Base-by-base conservation (phyloP, 192 early-diverging fungal genomes). In the Entomortierella lignicola region DNA sequence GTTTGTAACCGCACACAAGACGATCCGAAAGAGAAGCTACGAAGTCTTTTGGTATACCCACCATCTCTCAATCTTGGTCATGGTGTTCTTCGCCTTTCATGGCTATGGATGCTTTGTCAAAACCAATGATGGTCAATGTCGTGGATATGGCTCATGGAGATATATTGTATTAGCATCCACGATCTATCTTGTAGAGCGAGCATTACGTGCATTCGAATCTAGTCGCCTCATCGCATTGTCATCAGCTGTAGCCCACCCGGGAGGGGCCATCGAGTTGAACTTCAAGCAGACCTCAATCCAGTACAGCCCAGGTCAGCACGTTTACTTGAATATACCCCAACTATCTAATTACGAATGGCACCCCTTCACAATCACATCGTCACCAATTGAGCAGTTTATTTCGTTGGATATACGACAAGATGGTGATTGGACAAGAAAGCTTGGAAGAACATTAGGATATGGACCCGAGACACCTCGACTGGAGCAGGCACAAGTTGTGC, bases 21-120 rank as follows among this genome's bases (percentile, higher is more conserved):
- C 71, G 21, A 83, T 93, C 32, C 82, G 91, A 52, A 71, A 87
- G 42, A 71, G 72, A 27, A 62, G 88, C 29, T 94, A 90, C 74
- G 93, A 95, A 73, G 66, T 89, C 26, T 94, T 95, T 72, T 94
- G 92, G 86, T 91, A 86, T 72, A 88, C 87, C 2, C 94, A 95
- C 77, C 93, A 95, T 71, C 88, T 89, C 23, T 71, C 92, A 26
- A 75, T 88, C n/a, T 87, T 87, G 44, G 85, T 89, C 81, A 82
- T 89, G 37, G 64, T 85, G 17, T 64, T 80, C 61, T 80, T 92
- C 42, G 91, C 91, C 63, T 83, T 93, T 55, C 94, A 95, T 69
- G 85, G 85, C 37, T 68, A 77, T 55, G 87, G 86, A 34, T 86
- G 77, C 63, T 84, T 89, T 69, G 84, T 89, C 37, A 85, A 81